Conservation (phyloP, 75 land plant species). For the Picea sitchensis region DNA sequence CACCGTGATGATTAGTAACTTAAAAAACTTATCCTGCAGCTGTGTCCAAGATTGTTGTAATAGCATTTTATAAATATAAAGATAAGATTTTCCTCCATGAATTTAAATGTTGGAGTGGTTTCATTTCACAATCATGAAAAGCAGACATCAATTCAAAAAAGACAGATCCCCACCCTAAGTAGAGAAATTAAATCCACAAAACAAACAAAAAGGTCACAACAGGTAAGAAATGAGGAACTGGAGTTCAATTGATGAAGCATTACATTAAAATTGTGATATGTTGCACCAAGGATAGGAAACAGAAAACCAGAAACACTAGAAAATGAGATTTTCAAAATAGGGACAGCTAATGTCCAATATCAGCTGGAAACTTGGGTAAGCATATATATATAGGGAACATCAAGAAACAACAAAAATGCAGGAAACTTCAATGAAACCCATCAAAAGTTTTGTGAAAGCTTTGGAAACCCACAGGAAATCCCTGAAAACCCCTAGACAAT, state of each 20-base stretch:
- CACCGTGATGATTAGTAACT: slow-evolving; percentile 5
- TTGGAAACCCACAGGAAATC: too few relatives aligned
- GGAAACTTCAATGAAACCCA: too few relatives aligned
- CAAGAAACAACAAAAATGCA: too few relatives aligned
- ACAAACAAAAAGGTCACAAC: background rate
- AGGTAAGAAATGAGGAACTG: background rate
- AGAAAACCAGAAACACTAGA: too few relatives aligned
- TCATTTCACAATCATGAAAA: background rate
- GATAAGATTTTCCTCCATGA: background rate
- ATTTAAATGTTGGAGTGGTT: background rate
- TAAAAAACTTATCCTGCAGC: slow-evolving; percentile 6
- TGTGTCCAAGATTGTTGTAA: background rate
- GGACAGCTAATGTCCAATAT: too few relatives aligned
- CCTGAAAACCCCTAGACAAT: too few relatives aligned
- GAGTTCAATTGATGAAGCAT: background rate
- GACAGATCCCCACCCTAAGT: background rate
- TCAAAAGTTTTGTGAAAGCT: too few relatives aligned
- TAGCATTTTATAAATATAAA: background rate
- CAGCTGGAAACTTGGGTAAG: too few relatives aligned
- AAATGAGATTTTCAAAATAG: too few relatives aligned
- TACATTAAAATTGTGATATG: background rate
- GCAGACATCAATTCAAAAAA: background rate
- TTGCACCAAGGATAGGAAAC: background rate
- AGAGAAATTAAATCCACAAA: background rate
- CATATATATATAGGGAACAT: too few relatives aligned